These are phyloP conservation scores for Leccinum huronense DNA, from an alignment of 1,284 basidiomycete genomes.

Conservation along the genomic window DNA sequence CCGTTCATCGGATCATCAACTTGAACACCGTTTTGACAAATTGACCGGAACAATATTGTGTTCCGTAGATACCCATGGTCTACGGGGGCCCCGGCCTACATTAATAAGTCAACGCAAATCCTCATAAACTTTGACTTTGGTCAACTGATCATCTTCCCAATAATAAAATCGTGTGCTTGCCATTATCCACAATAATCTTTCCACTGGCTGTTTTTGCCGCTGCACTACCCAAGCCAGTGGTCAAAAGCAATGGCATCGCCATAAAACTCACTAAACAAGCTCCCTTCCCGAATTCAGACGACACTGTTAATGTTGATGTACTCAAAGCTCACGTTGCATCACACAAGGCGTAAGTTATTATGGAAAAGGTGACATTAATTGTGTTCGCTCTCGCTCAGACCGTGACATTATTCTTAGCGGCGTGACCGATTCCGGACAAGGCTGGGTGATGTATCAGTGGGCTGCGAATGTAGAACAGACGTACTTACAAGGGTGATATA, in stretches of 20 bases:
- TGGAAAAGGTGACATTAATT: not conserved
- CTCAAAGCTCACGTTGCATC: not conserved
- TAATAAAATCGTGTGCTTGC: not conserved
- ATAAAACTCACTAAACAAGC: not conserved
- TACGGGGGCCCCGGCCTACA: too few relatives aligned
- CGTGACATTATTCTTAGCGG: too few relatives aligned
- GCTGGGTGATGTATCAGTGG: too few relatives aligned
- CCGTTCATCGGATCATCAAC: too few relatives aligned
- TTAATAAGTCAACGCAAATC: not conserved
- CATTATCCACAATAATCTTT: not conserved
- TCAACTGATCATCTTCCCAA: not conserved
- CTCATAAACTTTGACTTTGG: not conserved
- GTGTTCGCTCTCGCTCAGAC: not conserved
- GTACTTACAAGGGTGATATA: too few relatives aligned
- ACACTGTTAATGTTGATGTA: not conserved
- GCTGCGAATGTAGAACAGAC: too few relatives aligned
- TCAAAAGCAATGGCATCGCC: not conserved
- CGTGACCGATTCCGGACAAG: too few relatives aligned
- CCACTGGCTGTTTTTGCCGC: not conserved
- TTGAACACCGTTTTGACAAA: too few relatives aligned
- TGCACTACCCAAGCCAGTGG: not conserved
- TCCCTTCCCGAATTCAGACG: not conserved
- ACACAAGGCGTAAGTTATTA: not conserved
- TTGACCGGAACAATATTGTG: too few relatives aligned
- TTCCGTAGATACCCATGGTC: too few relatives aligned